A percentile compares a stretch with the other conserved stretches of the same genome.
phyloP scores from a whole-genome alignment of 228 moss, liverwort and hornwort species.

The Sphagnum fallax region DNA sequence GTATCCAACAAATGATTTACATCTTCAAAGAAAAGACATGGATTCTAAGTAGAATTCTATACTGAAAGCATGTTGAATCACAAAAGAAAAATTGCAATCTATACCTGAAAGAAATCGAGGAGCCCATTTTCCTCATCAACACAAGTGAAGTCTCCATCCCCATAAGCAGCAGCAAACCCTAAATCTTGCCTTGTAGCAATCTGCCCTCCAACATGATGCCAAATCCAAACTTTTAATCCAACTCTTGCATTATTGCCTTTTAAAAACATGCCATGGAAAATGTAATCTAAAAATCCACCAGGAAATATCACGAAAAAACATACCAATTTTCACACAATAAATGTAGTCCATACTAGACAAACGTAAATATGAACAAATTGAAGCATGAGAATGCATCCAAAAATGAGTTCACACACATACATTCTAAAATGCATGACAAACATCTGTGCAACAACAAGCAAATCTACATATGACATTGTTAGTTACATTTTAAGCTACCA shows the following conservation, averaged over 20 bases:
- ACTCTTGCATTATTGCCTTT: neutral
- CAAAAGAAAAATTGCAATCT: too few species aligned
- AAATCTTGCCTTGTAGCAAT: constrained; percentile 33
- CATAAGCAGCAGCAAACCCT: constrained; percentile 38
- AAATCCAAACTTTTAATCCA: neutral
- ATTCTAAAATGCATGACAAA: too few species aligned
- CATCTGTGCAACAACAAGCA: too few species aligned
- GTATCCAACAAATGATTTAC: too few species aligned
- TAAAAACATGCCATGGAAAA: neutral
- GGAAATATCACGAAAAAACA: constrained; percentile 3
- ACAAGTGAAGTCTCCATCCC: constrained; percentile 32
- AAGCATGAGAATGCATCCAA: too few species aligned
- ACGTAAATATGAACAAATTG: constrained; percentile 1
- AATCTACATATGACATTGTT: too few species aligned
- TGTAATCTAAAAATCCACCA: constrained; percentile 3
- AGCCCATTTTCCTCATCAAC: constrained; percentile 19
- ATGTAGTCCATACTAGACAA: constrained; percentile 2
- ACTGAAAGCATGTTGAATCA: too few species aligned
- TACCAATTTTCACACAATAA: constrained; percentile 6
- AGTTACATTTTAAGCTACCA: too few species aligned
- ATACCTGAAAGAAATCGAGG: constrained; percentile 20
- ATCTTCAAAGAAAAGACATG: too few species aligned
- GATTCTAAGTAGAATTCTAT: too few species aligned
- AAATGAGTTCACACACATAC: too few species aligned
- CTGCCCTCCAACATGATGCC: constrained; percentile 8